Evolutionary conservation across 2,329 filamentous ascomycete genomes (phyloP), one percentile per base, ranked within the genome.

Genomic region (Mariannaea sp.): DNA sequence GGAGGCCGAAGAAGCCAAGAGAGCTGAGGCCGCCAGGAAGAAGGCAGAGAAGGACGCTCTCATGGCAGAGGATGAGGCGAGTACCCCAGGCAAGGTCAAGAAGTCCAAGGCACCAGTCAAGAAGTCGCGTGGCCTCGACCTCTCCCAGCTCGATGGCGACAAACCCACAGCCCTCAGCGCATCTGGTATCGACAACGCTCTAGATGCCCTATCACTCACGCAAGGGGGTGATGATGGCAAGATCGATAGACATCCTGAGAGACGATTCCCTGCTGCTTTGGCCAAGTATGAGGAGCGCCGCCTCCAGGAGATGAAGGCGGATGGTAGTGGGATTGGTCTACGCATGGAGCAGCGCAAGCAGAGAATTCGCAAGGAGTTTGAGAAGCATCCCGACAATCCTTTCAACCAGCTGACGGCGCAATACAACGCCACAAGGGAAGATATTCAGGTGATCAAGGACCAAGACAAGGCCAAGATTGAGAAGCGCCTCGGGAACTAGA

Each of bases 311-410:
- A 90, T 97, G 82, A 89, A 93, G 68, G 77, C 83, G 49, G 92
- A 97, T 71, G 89, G 87, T 47, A 85, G 77, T 62, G 81, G 80
- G 16, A 72, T 88, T 52, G 91, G 90, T 1, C 73, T 97, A 69
- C 80, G 92, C 52, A 79, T 89, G 64, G 84, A 95, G 64, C 92
- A 97, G 81, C 88, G 89, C 73, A 86, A 92, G 66, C 89, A 93
- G 59, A 80, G 87, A 68, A 89, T 96, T 62, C 76, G 83, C 58
- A 95, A 96, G 79, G 94, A 97, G 76, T 99, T 97, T 72, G 89
- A 96, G 73, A 95, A 91, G 79, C 89, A 89, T 67, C 87, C 90
- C 1, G 93, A 97, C 65, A 99, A 99, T 72, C 94, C 94, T 12
- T 94, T 96, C 76, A 96, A 96, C 75, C 90, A 96, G 76, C 86